Evolutionary conservation across 2,329 filamentous ascomycete species (phyloP), one percentile per base, ranked within the genome.

Genomic region (Alternaria gansuensis): DNA sequence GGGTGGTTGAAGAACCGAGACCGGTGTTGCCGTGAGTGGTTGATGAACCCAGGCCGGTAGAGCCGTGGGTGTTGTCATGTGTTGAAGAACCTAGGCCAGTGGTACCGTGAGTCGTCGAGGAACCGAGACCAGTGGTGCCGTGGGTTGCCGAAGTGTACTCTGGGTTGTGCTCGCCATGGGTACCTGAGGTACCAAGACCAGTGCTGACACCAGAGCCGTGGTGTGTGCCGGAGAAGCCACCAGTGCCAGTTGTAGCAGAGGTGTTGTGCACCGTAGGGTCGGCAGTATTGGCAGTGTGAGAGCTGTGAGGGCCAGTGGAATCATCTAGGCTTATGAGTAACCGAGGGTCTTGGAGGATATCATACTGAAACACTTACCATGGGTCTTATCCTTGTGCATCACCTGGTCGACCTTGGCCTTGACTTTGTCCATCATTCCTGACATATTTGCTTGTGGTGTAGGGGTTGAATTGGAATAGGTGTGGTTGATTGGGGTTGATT

Each of bases 401-500:
- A 73, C 69, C 34, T 72, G 60, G 60, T 77, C 74, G 67, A 76
- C 75, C 74, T 75, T 77, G 53, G 69, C 68, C 72, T 76, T 77
- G 65, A 77, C 69, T 67, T 77, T 76, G 3, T 77, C 72, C 36
- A 77, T 70, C 43, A 65, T 48, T 57, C 71, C 70, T 40, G 71
- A 46, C 71, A 74, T 74, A 60, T 54, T 70, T 60, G 56, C 40
- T 59, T 53, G 44, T 56, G 39, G 40, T 64, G 54, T 64, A 43
- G 59, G 46, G 46, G 28, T 48, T 59, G 33, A 14, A 48, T 52
- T 24, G 23, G 11, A 24, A 43, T 50, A 45, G 24, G 24, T 43
- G 17, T 57, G 14, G n/a, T 51, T 60, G 50, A 40, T 39, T 58
- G 56, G 8, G 21, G 5, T 51, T 14, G 8, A 13, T n/a, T 55